These are phyloP conservation scores for Cystobasidiaceae sp. DNA, from an alignment of 1,284 basidiomycete species.

Conservation along the genomic window DNA sequence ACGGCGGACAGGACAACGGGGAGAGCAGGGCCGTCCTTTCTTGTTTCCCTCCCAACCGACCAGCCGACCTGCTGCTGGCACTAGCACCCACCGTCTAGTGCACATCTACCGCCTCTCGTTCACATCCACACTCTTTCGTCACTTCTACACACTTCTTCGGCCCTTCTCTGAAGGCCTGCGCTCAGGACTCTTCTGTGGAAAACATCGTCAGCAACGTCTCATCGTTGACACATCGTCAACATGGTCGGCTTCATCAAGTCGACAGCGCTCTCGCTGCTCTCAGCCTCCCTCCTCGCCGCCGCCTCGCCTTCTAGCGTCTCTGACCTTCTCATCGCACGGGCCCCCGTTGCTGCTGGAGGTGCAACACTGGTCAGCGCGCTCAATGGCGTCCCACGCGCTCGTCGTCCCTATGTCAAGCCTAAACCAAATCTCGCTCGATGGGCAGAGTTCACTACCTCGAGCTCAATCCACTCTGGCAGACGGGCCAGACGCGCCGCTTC, in stretches of 20 bases:
- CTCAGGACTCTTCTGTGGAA: too few relatives aligned
- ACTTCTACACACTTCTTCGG: not conserved
- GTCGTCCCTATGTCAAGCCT: not conserved
- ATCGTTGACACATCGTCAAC: too few relatives aligned
- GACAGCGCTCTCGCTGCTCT: not conserved
- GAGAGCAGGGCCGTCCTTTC: too few relatives aligned
- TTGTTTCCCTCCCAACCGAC: not conserved
- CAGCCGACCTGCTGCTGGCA: too few relatives aligned
- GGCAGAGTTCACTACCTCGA: constrained; percentile 2
- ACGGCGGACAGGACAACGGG: too few relatives aligned
- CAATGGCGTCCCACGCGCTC: not conserved
- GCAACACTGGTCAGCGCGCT: not conserved
- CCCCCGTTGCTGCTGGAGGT: not conserved
- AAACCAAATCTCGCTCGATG: constrained; percentile 13
- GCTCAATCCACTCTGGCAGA: not conserved
- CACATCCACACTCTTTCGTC: not conserved
- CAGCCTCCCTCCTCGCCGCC: not conserved
- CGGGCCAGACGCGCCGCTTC: not conserved
- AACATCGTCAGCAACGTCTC: too few relatives aligned
- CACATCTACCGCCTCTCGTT: not conserved
- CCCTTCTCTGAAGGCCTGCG: not conserved
- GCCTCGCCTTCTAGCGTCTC: not conserved
- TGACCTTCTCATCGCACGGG: not conserved
- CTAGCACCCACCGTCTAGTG: too few relatives aligned
- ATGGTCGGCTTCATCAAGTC: too few relatives aligned